Evolutionary conservation across 768 basidiomycete species (phyloP), one percentile per base, ranked within the genome.

Genomic region (Strobilomyces echinocephalus): DNA sequence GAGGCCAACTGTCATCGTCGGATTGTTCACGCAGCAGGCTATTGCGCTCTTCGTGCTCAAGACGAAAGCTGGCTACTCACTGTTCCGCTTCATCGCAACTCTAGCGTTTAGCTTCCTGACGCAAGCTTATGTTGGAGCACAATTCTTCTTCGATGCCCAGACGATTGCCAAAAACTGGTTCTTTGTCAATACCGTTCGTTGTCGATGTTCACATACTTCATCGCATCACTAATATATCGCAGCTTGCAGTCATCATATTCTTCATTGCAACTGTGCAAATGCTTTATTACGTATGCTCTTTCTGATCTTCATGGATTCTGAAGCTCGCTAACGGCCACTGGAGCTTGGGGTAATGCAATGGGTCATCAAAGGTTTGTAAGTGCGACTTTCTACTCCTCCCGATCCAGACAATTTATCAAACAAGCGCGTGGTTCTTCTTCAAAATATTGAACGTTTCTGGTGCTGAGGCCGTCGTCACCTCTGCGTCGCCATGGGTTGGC

Each of bases 211-310:
- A 36, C 48, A 14, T 43, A 4, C 14, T 1, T 61, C 50, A 55
- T 53, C 55, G 49, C 48, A 55, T 58, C 28, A 49, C 50, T 67
- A 49, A 63, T 38, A 14, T 16, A 16, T 35, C 26, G 24, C 62
- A 88, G 81, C 80, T 93, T 38, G 63, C 79, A 10, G 79, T 86
- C 18, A 88, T 95, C 69, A 91, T 97, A 65, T 95, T 95, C 79
- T 97, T 97, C 78, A 81, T 97, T 60, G 91, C 93, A 26, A 87
- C 91, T 59, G 82, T 94, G 50, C 91, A 94, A 70, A 91, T 93
- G 88, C 69, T 91, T 71, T 94, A 92, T 74, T 88, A 93, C 56
- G 71, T 63, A 54, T 24, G 60, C 56, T 12, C n/a, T n/a, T 31
- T 24, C 42, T 3, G 14, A n/a, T 39, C 8, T 20, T 26, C 14